Conservation (phyloP, 768 basidiomycete species). For the Scleroderma bovista region DNA sequence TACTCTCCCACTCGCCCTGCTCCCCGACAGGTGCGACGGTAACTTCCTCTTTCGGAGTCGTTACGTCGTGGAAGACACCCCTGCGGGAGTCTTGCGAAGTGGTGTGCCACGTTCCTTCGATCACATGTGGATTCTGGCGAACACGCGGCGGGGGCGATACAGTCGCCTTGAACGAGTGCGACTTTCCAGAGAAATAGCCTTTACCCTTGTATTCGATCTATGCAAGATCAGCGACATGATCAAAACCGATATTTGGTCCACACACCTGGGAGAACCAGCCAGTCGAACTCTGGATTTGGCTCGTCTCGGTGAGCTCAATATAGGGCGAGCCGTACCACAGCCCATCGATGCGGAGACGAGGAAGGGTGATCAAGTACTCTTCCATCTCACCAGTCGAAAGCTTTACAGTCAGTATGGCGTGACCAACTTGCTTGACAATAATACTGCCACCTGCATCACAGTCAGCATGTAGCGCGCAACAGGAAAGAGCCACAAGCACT, state of each 20-base stretch:
- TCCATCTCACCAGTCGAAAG: conserved; percentile 52
- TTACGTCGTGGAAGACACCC: conserved; percentile 74
- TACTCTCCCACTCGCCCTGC: conserved; percentile 82
- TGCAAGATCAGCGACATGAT: conserved; percentile 34
- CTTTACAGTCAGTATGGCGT: conserved; percentile 74
- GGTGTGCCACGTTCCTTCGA: conserved; percentile 82
- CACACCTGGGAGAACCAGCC: conserved; percentile 53
- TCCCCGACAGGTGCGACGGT: conserved; percentile 51
- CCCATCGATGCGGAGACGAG: conserved; percentile 88
- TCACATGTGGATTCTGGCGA: conserved; percentile 41
- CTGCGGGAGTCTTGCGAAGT: conserved; percentile 46
- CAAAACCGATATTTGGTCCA: background rate
- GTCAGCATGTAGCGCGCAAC: conserved; percentile 2
- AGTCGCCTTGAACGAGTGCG: conserved; percentile 87
- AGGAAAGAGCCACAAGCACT: conserved; percentile 10
- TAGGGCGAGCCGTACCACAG: conserved; percentile 89
- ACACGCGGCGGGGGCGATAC: conserved; percentile 47
- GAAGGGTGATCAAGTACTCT: conserved; percentile 87
- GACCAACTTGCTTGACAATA: conserved; percentile 93
- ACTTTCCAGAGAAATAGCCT: conserved; percentile 91
- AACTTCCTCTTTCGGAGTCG: conserved; percentile 69
- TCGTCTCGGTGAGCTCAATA: conserved; percentile 83
- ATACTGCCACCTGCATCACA: conserved; percentile 52
- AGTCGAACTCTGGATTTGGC: conserved; percentile 66
- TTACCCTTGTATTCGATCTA: conserved; percentile 93